Evolutionary conservation across 2,329 filamentous ascomycete species (phyloP), one percentile per base, ranked within the genome.

Genomic region (Albifimbria verrucaria): DNA sequence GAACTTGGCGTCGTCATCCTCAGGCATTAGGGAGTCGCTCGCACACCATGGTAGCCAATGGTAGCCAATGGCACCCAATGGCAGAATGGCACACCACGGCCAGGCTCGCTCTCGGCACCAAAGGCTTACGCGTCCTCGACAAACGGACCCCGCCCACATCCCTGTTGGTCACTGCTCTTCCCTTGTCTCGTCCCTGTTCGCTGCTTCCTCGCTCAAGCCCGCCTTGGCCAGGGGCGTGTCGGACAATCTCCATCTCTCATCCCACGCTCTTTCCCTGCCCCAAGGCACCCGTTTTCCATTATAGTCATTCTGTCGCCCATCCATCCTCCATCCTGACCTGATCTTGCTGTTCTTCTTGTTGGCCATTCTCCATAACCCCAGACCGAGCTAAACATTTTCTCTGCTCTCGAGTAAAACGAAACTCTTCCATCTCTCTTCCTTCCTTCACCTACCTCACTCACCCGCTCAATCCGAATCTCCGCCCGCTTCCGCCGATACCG

Each of bases 1-100:
- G 32, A 39, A 39, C 32, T 39, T 42, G 46, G 51, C 51, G 49
- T 56, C 52, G 51, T 56, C 56, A 56, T 53, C 52, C 26, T 44
- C 52, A 49, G 32, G 21, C 41, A 28, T 26, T 36, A 24, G 22
- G 42, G 42, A 21, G 22, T 7, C 20, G 11, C 22, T 47, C 18
- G 22, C 22, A 10, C 41, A 36, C n/a, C 41, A 12, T 18, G n/a
- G 5, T 43, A 17, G n/a, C 43, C 22, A 24, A 15, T 7, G 11
- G 7, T 22, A 11, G 43, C 43, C 43, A 46, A 46, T 20, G 22
- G 42, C 15, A 17, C 5, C 42, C 42, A 44, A 44, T 7, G n/a
- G 22, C 18, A 21, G 17, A 15, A 7, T 20, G 15, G 42, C 18
- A 11, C 18, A 23, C 42, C n/a, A 44, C 4, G 42, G 42, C 42